Conservation (phyloP, 441 rosid genomes). For the Erysimum cheiri region DNA sequence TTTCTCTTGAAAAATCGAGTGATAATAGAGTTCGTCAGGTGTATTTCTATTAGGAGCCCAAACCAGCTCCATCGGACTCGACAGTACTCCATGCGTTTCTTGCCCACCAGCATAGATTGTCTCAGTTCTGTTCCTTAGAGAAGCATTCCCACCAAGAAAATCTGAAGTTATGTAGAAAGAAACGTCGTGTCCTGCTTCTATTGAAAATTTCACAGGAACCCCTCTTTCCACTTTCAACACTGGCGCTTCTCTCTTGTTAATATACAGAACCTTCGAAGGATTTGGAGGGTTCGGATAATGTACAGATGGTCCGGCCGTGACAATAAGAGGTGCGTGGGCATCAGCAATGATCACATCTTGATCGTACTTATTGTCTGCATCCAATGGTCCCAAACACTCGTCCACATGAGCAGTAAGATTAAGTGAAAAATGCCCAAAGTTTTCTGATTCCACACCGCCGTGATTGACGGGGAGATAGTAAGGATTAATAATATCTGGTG, state of each 20-base stretch:
- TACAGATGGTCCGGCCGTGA: constrained; percentile 65
- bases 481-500: constrained; percentile 78
- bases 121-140: constrained; percentile 73
- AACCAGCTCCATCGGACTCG: constrained; percentile 73
- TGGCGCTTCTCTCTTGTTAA: constrained; percentile 92
- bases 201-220: constrained; percentile 79
- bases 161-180: constrained; percentile 88
- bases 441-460: constrained; percentile 56
- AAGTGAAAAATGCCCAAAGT: constrained; percentile 67
- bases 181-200: constrained; percentile 93
- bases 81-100: constrained; percentile 78
- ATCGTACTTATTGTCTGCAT: constrained; percentile 85
- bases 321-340: constrained; percentile 76
- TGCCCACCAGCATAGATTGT: constrained; percentile 88
- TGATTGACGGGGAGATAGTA: constrained; percentile 90
- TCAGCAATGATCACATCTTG: constrained; percentile 83
- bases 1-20: constrained; percentile 77
- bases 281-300: constrained; percentile 90
- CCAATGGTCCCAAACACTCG: constrained; percentile 89
- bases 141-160: constrained; percentile 89
- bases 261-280: constrained; percentile 80
- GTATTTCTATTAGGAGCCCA: constrained; percentile 96
- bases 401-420: constrained; percentile 61
- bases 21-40: constrained; percentile 88
- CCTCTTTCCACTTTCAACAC: constrained; percentile 94